Evolutionary conservation across 495 filamentous ascomycete species (phyloP).

Genomic region (Ascobolus immersus): DNA sequence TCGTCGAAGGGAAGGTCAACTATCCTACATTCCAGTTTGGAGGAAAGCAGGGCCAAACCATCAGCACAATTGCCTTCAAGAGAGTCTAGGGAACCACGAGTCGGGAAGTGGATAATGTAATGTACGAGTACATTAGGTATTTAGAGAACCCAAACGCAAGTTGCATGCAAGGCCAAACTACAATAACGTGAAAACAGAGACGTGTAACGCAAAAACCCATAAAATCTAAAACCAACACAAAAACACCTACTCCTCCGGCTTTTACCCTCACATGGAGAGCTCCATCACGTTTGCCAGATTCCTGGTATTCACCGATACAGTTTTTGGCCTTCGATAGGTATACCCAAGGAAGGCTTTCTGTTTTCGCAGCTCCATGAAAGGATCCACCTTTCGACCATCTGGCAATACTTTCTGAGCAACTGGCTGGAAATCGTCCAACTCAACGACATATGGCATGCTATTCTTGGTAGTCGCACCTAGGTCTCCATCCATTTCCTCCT

Average conservation of each 20-base stretch:
- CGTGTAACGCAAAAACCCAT: too few species aligned
- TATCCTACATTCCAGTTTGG: constrained; percentile 75
- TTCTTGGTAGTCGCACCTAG: constrained; percentile 19
- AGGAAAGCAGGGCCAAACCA: constrained; percentile 58
- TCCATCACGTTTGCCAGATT: too few species aligned
- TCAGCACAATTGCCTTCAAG: constrained; percentile 57
- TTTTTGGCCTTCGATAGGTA: constrained; percentile 42
- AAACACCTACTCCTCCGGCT: too few species aligned
- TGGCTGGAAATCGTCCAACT: constrained; percentile 12
- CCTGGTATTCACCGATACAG: too few species aligned
- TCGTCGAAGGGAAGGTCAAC: not conserved
- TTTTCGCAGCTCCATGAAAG: constrained; percentile 54
- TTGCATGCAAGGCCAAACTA: too few species aligned
- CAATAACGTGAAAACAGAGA: too few species aligned
- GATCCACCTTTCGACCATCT: constrained; percentile 21
- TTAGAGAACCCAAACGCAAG: too few species aligned
- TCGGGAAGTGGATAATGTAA: too few species aligned
- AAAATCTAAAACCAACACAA: too few species aligned
- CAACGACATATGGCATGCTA: constrained; percentile 8
- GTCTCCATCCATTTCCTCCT: too few species aligned
- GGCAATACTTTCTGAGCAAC: constrained; percentile 21
- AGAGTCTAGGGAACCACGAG: constrained; percentile 18
- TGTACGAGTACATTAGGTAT: too few species aligned
- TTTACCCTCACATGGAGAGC: too few species aligned
- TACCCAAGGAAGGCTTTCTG: constrained; percentile 72